Base-by-base conservation (phyloP, 768 basidiomycete species). In the Kwoniella shandongensis region DNA sequence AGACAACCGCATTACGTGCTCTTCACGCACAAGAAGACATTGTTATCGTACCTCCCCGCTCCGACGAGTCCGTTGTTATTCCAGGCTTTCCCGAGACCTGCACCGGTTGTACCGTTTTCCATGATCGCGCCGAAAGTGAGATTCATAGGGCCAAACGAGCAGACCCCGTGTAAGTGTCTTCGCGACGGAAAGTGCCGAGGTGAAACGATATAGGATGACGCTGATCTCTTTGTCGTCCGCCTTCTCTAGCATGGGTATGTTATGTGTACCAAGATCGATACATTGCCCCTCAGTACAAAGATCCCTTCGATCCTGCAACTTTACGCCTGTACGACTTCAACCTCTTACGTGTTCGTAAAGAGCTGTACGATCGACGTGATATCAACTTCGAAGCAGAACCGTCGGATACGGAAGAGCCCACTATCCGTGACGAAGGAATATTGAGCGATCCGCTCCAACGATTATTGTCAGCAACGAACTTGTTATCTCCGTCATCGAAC, bases 241-340 rank as follows among this genome's bases (percentile, higher is more conserved):
- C n/a, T n/a, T n/a, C n/a, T n/a, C n/a, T 48, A 72, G 61, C 65
- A 10, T 76, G 75, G 75, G 75, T 74, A 2, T 73, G 71, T 30
- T 76, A 72, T 47, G 67, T 76, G 32, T 76, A 76, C 50, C 68
- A 70, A 27, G 61, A 74, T 32, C 65, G 73, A 26, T 76, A 67
- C 57, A 62, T 72, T 17, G 62, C 60, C 3, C 60, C 58, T 44
- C 51, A 39, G 18, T 27, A 20, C 11, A 32, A 44, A 18, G 10
- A 38, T 18, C 12, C 30, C 22, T 22, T 27, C 20, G 13, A 27
- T 12, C 26, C 53, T 30, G 44, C 55, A 26, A 54, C 18, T 29
- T 61, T 45, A 18, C 53, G 57, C 8, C 40, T 76, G 22, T 70
- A 68, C 61, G 73, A 76, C 29, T 76, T 76, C 44, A 67, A 74